phyloP scores from a whole-genome alignment of 2,329 filamentous ascomycete species.

The Colletotrichum sp. region DNA sequence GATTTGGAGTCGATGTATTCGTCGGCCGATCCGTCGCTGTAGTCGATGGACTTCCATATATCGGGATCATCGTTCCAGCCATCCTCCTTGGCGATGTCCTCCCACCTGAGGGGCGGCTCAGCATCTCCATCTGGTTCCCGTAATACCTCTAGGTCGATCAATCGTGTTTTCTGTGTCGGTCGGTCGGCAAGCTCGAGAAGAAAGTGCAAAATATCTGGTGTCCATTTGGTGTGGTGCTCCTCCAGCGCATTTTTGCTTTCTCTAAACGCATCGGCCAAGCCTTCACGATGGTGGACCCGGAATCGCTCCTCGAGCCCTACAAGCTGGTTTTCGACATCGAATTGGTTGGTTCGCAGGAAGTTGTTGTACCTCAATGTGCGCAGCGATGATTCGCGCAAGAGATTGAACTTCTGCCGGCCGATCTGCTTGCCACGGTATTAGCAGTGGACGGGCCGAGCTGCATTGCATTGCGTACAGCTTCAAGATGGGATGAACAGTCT shows the following conservation, averaged over 20 bases:
- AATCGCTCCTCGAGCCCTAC: slow-evolving; percentile 87
- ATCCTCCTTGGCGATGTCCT: slow-evolving; percentile 78
- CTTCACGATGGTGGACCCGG: slow-evolving; percentile 78
- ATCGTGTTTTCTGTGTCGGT: slow-evolving; percentile 72
- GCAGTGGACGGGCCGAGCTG: neutral
- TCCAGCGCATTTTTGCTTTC: slow-evolving; percentile 64
- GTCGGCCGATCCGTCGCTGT: slow-evolving; percentile 70
- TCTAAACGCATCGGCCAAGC: slow-evolving; percentile 74
- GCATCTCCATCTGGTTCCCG: slow-evolving; percentile 47
- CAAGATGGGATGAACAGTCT: slow-evolving; percentile 5
- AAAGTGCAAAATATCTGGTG: slow-evolving; percentile 80
- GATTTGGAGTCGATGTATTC: slow-evolving; percentile 43
- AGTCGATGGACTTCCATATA: slow-evolving; percentile 76
- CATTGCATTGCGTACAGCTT: slow-evolving; percentile 7
- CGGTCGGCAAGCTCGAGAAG: slow-evolving; percentile 82
- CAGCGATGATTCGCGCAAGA: slow-evolving; percentile 53
- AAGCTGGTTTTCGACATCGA: slow-evolving; percentile 69
- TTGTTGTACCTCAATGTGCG: slow-evolving; percentile 58
- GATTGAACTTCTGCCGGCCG: slow-evolving; percentile 41
- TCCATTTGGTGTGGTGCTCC: slow-evolving; percentile 62
- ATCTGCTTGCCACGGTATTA: slow-evolving; percentile 23
- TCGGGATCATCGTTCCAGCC: slow-evolving; percentile 70
- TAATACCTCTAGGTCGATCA: slow-evolving; percentile 66
- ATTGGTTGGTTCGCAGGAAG: slow-evolving; percentile 75
- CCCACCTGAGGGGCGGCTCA: slow-evolving; percentile 70